Conservation (phyloP, 2,329 filamentous ascomycete species). For the Hymenoscyphus scutula region DNA sequence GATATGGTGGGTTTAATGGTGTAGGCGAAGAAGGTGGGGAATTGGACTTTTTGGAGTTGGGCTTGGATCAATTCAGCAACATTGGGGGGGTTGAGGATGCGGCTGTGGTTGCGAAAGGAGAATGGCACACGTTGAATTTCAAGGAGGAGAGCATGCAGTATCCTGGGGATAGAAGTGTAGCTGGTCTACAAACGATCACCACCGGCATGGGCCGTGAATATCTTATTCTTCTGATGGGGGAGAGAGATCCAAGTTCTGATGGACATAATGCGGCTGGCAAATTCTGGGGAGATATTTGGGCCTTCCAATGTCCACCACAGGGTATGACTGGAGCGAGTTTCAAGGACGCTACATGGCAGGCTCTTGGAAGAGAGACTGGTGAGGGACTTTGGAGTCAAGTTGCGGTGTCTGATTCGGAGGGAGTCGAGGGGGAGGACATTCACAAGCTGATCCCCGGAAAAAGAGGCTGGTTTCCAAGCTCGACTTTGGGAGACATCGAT, state of each 20-base stretch:
- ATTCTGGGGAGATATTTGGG: conserved; percentile 62
- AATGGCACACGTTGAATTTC: conserved; percentile 54
- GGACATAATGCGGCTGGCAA: conserved; percentile 52
- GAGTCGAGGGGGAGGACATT: conserved; percentile 44
- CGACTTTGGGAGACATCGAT: conserved; percentile 56
- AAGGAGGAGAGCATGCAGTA: conserved; percentile 43
- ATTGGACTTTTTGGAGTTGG: conserved; percentile 64
- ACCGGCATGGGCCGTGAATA: conserved; percentile 61
- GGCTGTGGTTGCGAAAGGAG: conserved; percentile 48
- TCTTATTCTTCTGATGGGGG: conserved; percentile 60
- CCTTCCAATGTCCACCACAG: conserved; percentile 57
- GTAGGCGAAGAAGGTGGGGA: conserved; percentile 65
- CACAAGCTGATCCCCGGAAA: conserved; percentile 47
- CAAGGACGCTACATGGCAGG: conserved; percentile 53
- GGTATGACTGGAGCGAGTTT: conserved; percentile 55
- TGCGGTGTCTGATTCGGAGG: conserved; percentile 46
- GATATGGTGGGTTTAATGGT: conserved; percentile 80
- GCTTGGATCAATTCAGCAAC: conserved; percentile 55
- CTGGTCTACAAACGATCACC: conserved; percentile 53
- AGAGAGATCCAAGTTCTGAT: conserved; percentile 47
- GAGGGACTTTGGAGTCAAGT: conserved; percentile 60
- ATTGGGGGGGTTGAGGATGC: conserved; percentile 48
- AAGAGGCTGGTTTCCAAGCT: conserved; percentile 58
- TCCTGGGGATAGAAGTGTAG: conserved; percentile 54
- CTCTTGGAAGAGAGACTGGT: conserved; percentile 51